phyloP scores from a whole-genome alignment of 225 moss, liverwort and hornwort species.

The Pseudisothecium myosuroides region DNA sequence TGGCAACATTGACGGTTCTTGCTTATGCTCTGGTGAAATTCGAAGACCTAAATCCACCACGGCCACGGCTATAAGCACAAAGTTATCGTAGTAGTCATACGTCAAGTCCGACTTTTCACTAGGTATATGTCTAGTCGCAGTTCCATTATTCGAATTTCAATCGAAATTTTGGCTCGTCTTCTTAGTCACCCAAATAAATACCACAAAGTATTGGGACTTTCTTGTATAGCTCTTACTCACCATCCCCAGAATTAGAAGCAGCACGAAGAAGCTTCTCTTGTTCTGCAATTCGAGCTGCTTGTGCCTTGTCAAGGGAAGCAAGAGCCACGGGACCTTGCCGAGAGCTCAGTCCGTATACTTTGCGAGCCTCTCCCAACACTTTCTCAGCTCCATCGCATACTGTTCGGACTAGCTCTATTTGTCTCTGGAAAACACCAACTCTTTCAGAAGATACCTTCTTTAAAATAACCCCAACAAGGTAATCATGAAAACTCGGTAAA shows the following conservation, averaged over 20 bases:
- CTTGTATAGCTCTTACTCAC: slow-evolving; percentile 23
- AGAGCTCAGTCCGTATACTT: slow-evolving; percentile 80
- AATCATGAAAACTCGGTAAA: background rate
- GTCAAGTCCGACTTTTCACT: background rate
- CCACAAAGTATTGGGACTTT: background rate
- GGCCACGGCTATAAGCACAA: background rate
- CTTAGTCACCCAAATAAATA: background rate
- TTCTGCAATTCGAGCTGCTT: slow-evolving; percentile 72
- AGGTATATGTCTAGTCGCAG: background rate
- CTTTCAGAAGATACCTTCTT: background rate
- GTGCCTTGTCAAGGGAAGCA: slow-evolving; percentile 72
- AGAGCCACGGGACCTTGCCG: slow-evolving; percentile 77
- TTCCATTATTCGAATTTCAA: background rate
- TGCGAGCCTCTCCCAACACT: slow-evolving; percentile 82
- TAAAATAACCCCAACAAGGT: background rate
- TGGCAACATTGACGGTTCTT: slow-evolving; percentile 53
- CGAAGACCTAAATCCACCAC: slow-evolving; percentile 49
- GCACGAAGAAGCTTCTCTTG: slow-evolving; percentile 80
- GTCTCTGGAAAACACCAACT: slow-evolving; percentile 49
- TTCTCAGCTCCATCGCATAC: slow-evolving; percentile 92
- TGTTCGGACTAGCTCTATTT: slow-evolving; percentile 78
- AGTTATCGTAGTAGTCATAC: background rate
- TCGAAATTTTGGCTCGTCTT: background rate
- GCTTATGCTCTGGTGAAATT: slow-evolving; percentile 69
- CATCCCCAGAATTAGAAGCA: slow-evolving; percentile 78